phyloP scores from a whole-genome alignment of 495 filamentous ascomycete species.

The Penicillium desertorum region DNA sequence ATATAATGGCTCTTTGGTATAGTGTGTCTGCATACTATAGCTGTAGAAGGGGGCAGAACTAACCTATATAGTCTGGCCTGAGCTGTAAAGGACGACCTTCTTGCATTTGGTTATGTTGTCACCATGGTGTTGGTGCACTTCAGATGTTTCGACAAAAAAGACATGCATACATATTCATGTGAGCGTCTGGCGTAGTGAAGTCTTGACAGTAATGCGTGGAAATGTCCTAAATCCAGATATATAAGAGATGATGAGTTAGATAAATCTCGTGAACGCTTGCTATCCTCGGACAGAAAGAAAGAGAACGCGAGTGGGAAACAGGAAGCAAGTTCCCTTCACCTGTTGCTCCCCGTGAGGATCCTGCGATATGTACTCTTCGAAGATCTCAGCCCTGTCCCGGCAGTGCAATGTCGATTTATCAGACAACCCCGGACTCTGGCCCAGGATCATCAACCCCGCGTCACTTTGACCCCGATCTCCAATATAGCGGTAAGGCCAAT shows the following conservation, averaged over 20 bases:
- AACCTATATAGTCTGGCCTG: no score
- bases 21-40: background rate
- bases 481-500: constrained; percentile 12
- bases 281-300: background rate
- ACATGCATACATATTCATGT: background rate
- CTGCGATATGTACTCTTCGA: background rate
- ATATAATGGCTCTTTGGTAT: background rate
- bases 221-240: background rate
- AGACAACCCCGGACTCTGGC: background rate
- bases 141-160: no score
- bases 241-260: background rate
- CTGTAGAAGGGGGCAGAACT: no score
- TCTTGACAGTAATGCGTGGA: background rate
- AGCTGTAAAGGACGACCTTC: no score
- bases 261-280: background rate
- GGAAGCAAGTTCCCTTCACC: no score
- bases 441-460: background rate
- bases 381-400: background rate
- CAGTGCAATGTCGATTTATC: background rate
- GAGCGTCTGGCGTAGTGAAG: background rate
- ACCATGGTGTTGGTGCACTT: no score
- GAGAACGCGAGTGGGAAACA: background rate
- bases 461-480: background rate
- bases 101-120: no score
- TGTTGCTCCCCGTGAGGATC: background rate